Percentiles rank a stretch among this genome's conserved stretches.
These are phyloP conservation scores for Scytalidium lignicola DNA, from an alignment of 2,329 filamentous ascomycete species.

Conservation along the genomic window DNA sequence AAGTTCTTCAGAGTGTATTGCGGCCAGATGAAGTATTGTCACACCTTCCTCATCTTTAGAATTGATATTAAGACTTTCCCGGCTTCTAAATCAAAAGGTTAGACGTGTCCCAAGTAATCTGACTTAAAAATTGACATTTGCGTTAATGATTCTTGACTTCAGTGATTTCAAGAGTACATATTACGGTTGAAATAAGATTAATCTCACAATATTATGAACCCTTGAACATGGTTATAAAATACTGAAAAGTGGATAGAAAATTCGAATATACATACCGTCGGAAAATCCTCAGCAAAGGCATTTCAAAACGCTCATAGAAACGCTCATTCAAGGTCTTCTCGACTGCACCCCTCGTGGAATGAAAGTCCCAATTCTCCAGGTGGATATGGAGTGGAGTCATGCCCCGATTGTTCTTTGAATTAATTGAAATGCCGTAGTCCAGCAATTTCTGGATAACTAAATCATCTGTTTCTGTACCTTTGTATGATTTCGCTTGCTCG, in stretches of 20 bases:
- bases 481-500: neutral
- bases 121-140: neutral
- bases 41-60: constrained; percentile 13
- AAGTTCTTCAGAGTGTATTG: constrained; percentile 13
- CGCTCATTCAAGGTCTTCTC: constrained; percentile 1
- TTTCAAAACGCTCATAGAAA: constrained; percentile 4
- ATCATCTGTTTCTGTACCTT: neutral
- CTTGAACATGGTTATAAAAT: neutral
- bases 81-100: neutral
- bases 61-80: constrained; percentile 7
- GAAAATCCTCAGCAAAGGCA: constrained; percentile 6
- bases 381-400: constrained; percentile 7
- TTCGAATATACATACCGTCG: neutral
- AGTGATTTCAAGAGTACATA: too few relatives aligned
- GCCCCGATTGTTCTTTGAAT: constrained; percentile 6
- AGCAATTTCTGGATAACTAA: constrained; percentile 4
- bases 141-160: too few relatives aligned
- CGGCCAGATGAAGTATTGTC: constrained; percentile 19
- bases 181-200: too few relatives aligned
- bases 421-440: constrained; percentile 3
- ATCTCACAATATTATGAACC: too few relatives aligned
- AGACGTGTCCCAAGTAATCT: neutral
- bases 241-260: neutral
- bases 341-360: neutral
- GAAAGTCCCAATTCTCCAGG: constrained; percentile 5